Percentiles rank a stretch among this genome's conserved stretches.
These are phyloP conservation scores for Porodaedalea pini DNA, from an alignment of 1,284 basidiomycete species.

Conservation along the genomic window DNA sequence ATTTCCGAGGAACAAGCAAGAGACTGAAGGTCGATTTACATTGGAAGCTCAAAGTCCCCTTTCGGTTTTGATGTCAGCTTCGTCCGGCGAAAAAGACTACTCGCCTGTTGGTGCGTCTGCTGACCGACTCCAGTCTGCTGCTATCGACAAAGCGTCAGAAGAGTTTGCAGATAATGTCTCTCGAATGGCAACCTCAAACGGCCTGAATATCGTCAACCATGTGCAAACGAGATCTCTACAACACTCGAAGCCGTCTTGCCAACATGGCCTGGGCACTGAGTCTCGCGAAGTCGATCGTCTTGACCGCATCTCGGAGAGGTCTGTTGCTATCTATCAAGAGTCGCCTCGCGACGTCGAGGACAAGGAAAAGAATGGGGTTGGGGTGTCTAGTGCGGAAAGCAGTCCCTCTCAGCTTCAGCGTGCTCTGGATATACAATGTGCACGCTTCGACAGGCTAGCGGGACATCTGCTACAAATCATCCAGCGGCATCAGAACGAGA, in stretches of 20 bases:
- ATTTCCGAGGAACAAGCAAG: not conserved
- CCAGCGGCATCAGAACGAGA: conserved; percentile 38
- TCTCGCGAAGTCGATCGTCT: conserved; percentile 6
- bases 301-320: conserved; percentile 19
- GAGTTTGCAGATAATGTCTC: not conserved
- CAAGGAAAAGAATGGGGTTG: not conserved
- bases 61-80: conserved; percentile 4
- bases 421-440: conserved; percentile 15
- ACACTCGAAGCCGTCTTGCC: conserved; percentile 4
- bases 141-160: not conserved
- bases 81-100: not conserved
- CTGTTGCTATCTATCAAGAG: conserved; percentile 3
- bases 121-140: not conserved
- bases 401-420: conserved; percentile 7
- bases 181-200: not conserved
- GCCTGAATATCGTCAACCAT: not conserved
- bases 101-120: not conserved
- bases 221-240: not conserved
- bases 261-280: not conserved
- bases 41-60: conserved; percentile 17
- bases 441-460: conserved; percentile 20
- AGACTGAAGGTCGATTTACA: not conserved
- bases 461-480: conserved; percentile 19
- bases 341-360: not conserved
- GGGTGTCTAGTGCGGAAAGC: not conserved